phyloP scores from a whole-genome alignment of 2,329 filamentous ascomycete genomes.

The Scedosporium apiospermum region DNA sequence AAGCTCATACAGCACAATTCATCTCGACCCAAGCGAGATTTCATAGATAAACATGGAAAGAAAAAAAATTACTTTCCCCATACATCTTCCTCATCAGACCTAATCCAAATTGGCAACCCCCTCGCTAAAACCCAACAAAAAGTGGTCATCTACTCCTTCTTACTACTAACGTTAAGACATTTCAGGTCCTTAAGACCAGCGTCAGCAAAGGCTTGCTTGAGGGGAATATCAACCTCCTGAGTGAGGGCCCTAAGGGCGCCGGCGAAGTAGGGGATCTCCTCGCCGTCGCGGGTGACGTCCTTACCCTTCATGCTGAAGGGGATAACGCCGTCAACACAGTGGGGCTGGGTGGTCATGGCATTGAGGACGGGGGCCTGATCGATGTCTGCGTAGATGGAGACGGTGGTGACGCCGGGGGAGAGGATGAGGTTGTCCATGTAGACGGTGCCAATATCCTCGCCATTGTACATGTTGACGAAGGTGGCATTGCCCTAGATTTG shows the following conservation, averaged over 20 bases:
- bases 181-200: neutral
- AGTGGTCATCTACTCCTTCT: neutral
- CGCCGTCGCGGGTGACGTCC: constrained; percentile 38
- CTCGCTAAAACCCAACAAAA: neutral
- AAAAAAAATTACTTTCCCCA: neutral
- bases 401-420: constrained; percentile 47
- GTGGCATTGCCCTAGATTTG: constrained; percentile 47
- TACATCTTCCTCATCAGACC: neutral
- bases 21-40: neutral
- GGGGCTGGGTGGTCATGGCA: constrained; percentile 28
- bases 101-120: neutral
- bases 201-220: constrained; percentile 25
- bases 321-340: constrained; percentile 45
- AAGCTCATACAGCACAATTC: neutral
- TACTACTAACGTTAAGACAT: neutral
- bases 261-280: constrained; percentile 46
- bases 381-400: constrained; percentile 44
- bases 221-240: constrained; percentile 42
- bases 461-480: constrained; percentile 48
- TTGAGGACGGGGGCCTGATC: constrained; percentile 37
- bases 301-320: constrained; percentile 46
- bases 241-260: constrained; percentile 42
- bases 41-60: neutral
- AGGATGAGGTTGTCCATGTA: constrained; percentile 50
- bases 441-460: constrained; percentile 41